Base-by-base conservation (phyloP, 352 stramenopile genomes). In the Hyaloperonospora arabidopsidis region DNA sequence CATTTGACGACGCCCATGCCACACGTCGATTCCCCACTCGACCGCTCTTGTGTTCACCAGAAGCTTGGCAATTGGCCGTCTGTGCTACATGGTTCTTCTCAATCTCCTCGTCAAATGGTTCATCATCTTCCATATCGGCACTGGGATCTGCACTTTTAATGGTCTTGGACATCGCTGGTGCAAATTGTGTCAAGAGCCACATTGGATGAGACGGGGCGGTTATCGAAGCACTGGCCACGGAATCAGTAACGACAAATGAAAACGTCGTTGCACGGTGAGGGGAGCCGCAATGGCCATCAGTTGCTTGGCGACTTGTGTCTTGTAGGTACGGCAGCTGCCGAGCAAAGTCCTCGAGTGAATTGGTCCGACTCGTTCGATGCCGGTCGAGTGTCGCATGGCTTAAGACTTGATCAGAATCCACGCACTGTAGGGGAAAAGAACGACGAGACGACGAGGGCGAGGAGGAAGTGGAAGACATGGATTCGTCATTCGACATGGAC, bases 401-500 rank as follows among this genome's bases (percentile, higher is more conserved):
- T 18, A 8, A 8, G 4, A 8, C 25, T 32, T 32, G 25, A 32
- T 0, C 12, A 10, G 35, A 15, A 41, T 15, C n/a, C 35, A 5
- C 12, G 38, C 19, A 2, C 38, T 19, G 13, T 8, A 11, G 15
- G 13, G 74, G 67, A 22, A 76, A 70, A 23, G 67, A 69, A 10
- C 76, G 45, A 21, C 58, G 76, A 2, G 74, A 80, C 11, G 59
- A 65, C 4, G 74, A 68, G 23, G 74, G 68, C 32, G 67, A 69
- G 10, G 79, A 80, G 2, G 74, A 80, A 15, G 59, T 63, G 22
- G 72, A 82, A 17, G 58, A 71, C 74, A 84, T 84, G 47, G 69
- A 79, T 57, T 82, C 74, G 52, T 84, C 74, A 39, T 79, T 71
- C 3, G 73, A 83, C 73, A 83, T 83, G 63, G 57, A 65, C 51